Conservation (phyloP, 345 rosid genomes). For the Gossypium ekmanianum region DNA sequence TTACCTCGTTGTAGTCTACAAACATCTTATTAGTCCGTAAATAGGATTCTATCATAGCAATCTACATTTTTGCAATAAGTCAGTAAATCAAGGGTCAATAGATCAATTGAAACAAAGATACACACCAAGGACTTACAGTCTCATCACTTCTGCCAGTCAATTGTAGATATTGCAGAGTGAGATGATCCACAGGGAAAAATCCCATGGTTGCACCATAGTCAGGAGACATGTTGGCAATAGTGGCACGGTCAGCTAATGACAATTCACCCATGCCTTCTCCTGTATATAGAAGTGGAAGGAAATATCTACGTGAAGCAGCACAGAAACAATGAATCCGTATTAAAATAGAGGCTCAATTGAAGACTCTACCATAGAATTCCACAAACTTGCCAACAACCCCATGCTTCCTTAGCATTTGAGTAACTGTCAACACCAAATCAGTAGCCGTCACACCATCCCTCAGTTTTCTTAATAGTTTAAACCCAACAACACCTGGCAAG, state of each 20-base stretch:
- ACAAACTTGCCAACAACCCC: slow-evolving; percentile 98
- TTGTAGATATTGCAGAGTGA: slow-evolving; percentile 79
- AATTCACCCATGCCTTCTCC: slow-evolving; percentile 89
- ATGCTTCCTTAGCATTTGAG: slow-evolving; percentile 92
- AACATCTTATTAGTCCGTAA: slow-evolving; percentile 83
- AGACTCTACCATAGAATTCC: slow-evolving; percentile 45
- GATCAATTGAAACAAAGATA: neutral
- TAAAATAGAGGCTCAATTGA: neutral
- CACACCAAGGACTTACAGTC: slow-evolving; percentile 37
- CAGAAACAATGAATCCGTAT: neutral
- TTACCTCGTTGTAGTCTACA: slow-evolving; percentile 86
- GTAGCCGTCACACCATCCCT: slow-evolving; percentile 91
- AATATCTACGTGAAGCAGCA: slow-evolving; percentile 7
- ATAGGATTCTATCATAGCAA: slow-evolving; percentile 78
- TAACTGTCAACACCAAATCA: slow-evolving; percentile 88
- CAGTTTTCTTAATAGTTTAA: slow-evolving; percentile 69
- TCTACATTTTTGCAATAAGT: slow-evolving; percentile 37
- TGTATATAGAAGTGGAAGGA: slow-evolving; percentile 26
- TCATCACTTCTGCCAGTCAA: slow-evolving; percentile 83
- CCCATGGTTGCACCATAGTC: slow-evolving; percentile 99
- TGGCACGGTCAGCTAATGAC: slow-evolving; percentile 94
- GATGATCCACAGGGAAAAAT: slow-evolving; percentile 93
- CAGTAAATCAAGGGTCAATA: slow-evolving; percentile 4
- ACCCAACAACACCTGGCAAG: slow-evolving; percentile 95
- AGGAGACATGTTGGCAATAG: slow-evolving; percentile 96